phyloP scores from a whole-genome alignment of 2,329 filamentous ascomycete genomes.

The Alternaria hordeiaustralica region DNA sequence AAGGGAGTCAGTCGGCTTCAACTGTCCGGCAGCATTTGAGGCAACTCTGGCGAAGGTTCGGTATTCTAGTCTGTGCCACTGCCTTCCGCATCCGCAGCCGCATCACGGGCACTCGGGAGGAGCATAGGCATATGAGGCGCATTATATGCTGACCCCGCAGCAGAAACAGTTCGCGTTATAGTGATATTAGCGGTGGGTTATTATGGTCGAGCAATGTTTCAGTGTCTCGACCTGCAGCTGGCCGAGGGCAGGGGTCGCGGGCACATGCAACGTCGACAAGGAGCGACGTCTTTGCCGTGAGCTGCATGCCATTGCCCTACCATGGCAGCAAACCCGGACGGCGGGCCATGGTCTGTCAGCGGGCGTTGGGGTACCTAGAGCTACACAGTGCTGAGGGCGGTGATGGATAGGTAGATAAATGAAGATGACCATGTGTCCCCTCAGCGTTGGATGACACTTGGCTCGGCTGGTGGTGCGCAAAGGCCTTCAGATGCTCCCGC shows the following conservation, averaged over 20 bases:
- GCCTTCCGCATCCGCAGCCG: background rate
- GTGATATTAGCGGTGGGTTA: constrained; percentile 12
- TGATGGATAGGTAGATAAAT: background rate
- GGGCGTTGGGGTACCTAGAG: background rate
- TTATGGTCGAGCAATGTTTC: constrained; percentile 20
- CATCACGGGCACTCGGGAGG: background rate
- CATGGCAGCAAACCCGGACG: constrained; percentile 4
- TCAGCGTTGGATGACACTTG: constrained; percentile 6
- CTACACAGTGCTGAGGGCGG: background rate
- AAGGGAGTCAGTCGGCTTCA: background rate
- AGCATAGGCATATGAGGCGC: background rate
- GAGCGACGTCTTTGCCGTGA: background rate
- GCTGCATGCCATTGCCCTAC: constrained; percentile 3
- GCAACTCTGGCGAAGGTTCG: constrained; percentile 4
- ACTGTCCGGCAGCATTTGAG: background rate
- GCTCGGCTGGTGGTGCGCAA: background rate
- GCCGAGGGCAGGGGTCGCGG: constrained; percentile 9
- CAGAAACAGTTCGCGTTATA: constrained; percentile 20
- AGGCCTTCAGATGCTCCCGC: constrained; percentile 13
- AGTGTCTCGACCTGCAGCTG: constrained; percentile 8
- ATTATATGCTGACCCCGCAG: constrained; percentile 5
- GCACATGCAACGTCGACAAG: constrained; percentile 1
- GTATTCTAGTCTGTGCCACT: background rate
- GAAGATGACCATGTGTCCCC: background rate
- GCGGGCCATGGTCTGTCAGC: background rate